phyloP scores from a whole-genome alignment of 495 filamentous ascomycete species.

The Wilcoxina mikolae region DNA sequence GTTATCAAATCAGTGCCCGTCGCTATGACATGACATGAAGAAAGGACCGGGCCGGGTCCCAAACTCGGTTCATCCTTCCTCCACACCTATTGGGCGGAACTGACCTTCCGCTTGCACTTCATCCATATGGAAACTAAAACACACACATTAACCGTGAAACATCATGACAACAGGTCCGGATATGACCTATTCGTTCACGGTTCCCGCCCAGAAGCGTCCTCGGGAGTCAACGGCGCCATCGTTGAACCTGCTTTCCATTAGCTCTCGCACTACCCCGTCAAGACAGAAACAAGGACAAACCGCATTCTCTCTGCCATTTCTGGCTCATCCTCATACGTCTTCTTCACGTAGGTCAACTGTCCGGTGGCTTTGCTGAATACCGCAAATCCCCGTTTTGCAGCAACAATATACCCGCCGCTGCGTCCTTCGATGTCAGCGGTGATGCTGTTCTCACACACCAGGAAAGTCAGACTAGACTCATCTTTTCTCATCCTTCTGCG shows the following conservation, averaged over 20 bases:
- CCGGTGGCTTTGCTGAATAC: slow-evolving; percentile 54
- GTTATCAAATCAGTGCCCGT: too few species aligned
- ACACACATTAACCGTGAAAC: background rate
- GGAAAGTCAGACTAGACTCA: background rate
- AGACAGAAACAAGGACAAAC: slow-evolving; percentile 25
- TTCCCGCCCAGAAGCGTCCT: slow-evolving; percentile 77
- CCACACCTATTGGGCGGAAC: background rate
- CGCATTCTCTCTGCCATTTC: slow-evolving; percentile 34
- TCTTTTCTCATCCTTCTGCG: background rate
- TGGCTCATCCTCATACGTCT: slow-evolving; percentile 34
- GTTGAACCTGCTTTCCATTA: slow-evolving; percentile 43
- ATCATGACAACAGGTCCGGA: too few species aligned
- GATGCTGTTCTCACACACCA: slow-evolving; percentile 34
- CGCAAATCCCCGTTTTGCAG: slow-evolving; percentile 67
- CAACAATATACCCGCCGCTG: slow-evolving; percentile 50
- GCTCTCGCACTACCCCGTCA: slow-evolving; percentile 7
- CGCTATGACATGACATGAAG: background rate
- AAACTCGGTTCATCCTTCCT: slow-evolving; percentile 19
- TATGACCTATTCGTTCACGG: slow-evolving; percentile 65
- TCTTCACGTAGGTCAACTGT: slow-evolving; percentile 45
- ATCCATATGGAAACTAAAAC: slow-evolving; percentile 34
- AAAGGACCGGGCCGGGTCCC: background rate
- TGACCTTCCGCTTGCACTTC: slow-evolving; percentile 40
- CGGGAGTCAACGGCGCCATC: slow-evolving; percentile 69
- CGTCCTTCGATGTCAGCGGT: slow-evolving; percentile 68